Evolutionary conservation across 352 stramenopile genomes (phyloP).

Genomic region (Pythium graminicola): DNA sequence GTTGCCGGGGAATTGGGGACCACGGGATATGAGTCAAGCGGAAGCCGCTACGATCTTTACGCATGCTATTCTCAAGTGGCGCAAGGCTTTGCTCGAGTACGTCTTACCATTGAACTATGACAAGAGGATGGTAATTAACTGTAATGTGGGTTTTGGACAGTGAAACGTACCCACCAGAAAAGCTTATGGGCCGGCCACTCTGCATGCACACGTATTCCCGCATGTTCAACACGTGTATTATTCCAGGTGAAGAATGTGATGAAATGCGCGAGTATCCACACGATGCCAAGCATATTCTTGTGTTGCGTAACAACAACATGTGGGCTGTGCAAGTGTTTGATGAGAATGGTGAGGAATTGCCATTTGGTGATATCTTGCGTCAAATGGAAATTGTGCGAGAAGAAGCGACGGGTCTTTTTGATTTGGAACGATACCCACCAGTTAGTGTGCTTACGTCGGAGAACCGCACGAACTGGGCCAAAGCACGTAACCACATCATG

Average conservation of each 20-base stretch:
- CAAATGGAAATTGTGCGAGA: constrained; percentile 82
- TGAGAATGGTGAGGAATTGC: constrained; percentile 58
- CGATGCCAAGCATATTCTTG: constrained; percentile 89
- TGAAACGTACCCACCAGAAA: constrained; percentile 89
- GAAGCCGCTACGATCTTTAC: constrained; percentile 85
- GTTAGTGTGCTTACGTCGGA: constrained; percentile 94
- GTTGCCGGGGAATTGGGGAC: constrained; percentile 88
- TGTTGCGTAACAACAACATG: constrained; percentile 89
- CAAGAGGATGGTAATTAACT: constrained; percentile 2
- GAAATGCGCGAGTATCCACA: constrained; percentile 86
- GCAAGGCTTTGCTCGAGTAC: constrained; percentile 84
- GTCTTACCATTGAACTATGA: background rate
- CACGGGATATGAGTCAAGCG: constrained; percentile 89
- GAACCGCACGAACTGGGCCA: constrained; percentile 93
- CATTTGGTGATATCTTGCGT: constrained; percentile 70
- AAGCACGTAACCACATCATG: constrained; percentile 79
- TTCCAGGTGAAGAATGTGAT: constrained; percentile 87
- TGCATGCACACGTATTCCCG: constrained; percentile 93
- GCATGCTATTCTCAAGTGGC: constrained; percentile 87
- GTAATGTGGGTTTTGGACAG: constrained; percentile 26
- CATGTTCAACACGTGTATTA: constrained; percentile 96
- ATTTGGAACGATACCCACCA: constrained; percentile 78
- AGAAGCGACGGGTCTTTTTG: constrained; percentile 80
- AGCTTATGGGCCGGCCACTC: constrained; percentile 89
- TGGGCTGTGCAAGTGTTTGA: constrained; percentile 78